Percentiles rank a stretch among this genome's conserved stretches.
Conservation (phyloP, 352 stramenopile species). For the Pythium phragmiticola region DNA sequence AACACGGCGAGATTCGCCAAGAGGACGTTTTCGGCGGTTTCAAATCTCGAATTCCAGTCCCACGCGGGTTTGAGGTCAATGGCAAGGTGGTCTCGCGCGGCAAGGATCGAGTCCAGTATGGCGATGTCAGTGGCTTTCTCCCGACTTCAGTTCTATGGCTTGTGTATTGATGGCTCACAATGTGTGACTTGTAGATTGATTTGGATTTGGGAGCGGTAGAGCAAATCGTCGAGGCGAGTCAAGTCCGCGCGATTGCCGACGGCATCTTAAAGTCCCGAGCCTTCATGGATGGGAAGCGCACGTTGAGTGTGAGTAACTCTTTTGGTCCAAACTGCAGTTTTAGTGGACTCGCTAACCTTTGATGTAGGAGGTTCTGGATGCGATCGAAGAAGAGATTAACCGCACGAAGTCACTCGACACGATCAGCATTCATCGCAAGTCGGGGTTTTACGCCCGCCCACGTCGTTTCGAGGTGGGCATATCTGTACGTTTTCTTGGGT, state of each 20-base stretch:
- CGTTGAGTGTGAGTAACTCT: slow-evolving; percentile 36
- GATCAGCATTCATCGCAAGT: slow-evolving; percentile 52
- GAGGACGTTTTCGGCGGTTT: slow-evolving; percentile 52
- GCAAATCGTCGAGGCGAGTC: slow-evolving; percentile 88
- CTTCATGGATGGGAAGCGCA: slow-evolving; percentile 66
- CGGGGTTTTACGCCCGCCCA: slow-evolving; percentile 76
- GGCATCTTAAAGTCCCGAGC: slow-evolving; percentile 49
- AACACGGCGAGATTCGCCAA: slow-evolving; percentile 55
- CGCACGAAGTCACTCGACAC: slow-evolving; percentile 59
- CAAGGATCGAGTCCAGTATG: slow-evolving; percentile 80
- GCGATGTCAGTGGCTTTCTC: slow-evolving; percentile 48
- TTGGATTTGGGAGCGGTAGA: slow-evolving; percentile 84
- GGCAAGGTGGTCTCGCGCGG: slow-evolving; percentile 81
- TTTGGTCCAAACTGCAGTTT: background rate
- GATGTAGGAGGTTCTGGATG: slow-evolving; percentile 52
- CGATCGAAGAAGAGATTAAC: slow-evolving; percentile 71
- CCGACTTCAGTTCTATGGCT: background rate
- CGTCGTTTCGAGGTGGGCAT: slow-evolving; percentile 71
- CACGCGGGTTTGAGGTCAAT: slow-evolving; percentile 53
- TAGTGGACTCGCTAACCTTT: background rate
- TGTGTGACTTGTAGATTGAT: slow-evolving; percentile 45
- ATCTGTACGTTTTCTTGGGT: background rate
- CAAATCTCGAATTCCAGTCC: slow-evolving; percentile 48
- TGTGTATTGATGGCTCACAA: background rate
- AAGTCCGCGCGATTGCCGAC: slow-evolving; percentile 83